phyloP scores from a whole-genome alignment of 192 early-diverging fungal species.

The Umbelopsis vinacea region DNA sequence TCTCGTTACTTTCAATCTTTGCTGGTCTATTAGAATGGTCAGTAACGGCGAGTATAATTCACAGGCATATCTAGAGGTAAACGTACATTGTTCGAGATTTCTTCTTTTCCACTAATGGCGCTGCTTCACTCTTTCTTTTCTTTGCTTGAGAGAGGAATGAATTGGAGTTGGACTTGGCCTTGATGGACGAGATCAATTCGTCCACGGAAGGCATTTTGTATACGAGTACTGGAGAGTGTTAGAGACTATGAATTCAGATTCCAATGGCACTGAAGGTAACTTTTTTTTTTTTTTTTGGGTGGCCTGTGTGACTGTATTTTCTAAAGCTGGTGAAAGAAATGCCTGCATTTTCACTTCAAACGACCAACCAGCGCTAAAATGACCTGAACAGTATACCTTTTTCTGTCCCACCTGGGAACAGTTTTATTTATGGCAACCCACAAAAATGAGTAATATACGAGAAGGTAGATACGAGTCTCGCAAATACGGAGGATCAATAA shows the following conservation, averaged over 20 bases:
- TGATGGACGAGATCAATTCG: constrained; percentile 13
- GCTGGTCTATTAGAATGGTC: neutral
- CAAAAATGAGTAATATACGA: too few relatives aligned
- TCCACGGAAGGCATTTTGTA: constrained; percentile 1
- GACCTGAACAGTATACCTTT: too few relatives aligned
- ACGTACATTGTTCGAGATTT: constrained; percentile 2
- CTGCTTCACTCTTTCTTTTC: neutral
- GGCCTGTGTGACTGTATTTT: too few relatives aligned
- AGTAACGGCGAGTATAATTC: neutral
- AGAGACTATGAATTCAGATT: neutral
- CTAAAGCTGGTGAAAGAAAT: too few relatives aligned
- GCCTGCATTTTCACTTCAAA: too few relatives aligned
- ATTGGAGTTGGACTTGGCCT: constrained; percentile 1
- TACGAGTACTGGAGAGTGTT: neutral
- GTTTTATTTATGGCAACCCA: too few relatives aligned
- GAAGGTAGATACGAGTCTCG: too few relatives aligned
- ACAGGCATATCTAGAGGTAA: neutral
- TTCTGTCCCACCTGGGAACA: too few relatives aligned
- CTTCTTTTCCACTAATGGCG: neutral
- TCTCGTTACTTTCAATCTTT: neutral
- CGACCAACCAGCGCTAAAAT: too few relatives aligned
- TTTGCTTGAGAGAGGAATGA: constrained; percentile 1
- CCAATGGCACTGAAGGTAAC: too few relatives aligned
- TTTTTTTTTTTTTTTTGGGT: constrained; percentile 5
- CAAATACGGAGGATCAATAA: too few relatives aligned